Evolutionary conservation across 2,329 filamentous ascomycete genomes (phyloP).

Genomic region (Orbilia ellipsospora): DNA sequence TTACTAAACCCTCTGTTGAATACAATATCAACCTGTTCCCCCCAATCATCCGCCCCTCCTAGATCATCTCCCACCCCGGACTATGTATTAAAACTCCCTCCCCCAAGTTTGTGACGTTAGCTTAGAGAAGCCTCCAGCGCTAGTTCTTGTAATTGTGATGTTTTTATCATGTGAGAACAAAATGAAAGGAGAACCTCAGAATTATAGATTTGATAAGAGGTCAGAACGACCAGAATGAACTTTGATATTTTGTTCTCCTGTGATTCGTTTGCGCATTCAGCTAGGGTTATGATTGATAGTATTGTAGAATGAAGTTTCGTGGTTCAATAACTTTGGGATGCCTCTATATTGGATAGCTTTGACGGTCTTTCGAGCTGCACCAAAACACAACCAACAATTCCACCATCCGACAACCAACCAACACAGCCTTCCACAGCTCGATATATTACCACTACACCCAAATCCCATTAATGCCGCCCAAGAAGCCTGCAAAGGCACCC

Average conservation of each 20-base stretch:
- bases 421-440: not conserved
- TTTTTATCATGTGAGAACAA: not conserved
- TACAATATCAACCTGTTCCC: slow-evolving; percentile 22
- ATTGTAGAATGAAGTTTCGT: not conserved
- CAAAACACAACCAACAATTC: not conserved
- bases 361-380: not conserved
- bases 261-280: not conserved
- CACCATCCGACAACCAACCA: not conserved
- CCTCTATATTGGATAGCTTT: no score
- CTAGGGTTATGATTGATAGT: no score
- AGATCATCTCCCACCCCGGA: not conserved
- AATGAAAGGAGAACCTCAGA: not conserved
- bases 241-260: no score
- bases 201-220: not conserved
- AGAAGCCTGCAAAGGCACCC: slow-evolving; percentile 46
- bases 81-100: slow-evolving; percentile 7
- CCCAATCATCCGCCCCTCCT: not conserved
- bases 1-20: slow-evolving; percentile 1
- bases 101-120: not conserved
- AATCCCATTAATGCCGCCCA: slow-evolving; percentile 40
- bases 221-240: no score
- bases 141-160: slow-evolving; percentile 20
- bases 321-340: no score
- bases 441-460: not conserved
- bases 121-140: not conserved